Evolutionary conservation across 2,329 filamentous ascomycete genomes (phyloP), one percentile per base, ranked within the genome.

Genomic region (Pseudopyricularia javanii): DNA sequence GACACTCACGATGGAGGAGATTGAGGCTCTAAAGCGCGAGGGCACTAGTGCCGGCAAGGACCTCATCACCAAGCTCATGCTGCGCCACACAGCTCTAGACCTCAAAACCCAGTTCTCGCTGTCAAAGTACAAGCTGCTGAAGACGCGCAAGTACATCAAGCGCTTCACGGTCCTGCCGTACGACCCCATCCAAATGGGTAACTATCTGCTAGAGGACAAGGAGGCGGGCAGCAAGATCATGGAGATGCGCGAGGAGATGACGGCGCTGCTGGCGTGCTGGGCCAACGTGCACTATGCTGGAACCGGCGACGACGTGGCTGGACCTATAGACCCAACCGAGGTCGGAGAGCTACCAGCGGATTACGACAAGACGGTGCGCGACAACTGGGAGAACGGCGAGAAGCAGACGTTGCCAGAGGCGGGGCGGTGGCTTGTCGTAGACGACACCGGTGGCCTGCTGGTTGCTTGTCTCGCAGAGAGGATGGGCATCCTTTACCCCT

Each of bases 41-140:
- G 86, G 85, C 11, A 82, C 83, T 3, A 84, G 84, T 5, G 88
- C 88, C 0, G 91, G 91, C 12, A 86, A 87, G 65, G 91, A 95
- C 51, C 79, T 98, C 49, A 93, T 98, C 57, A 85, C 88, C n/a
- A 95, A 91, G 69, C 82, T 98, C 26, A 79, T 98, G 68, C 78
- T 90, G 30, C 93, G 90, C 45, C 93, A 98, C 67, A 84, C 87
- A 17, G 87, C 85, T 1, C 77, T 98, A 45, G 90, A 95, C 59
- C 86, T 97, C 70, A 98, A 98, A 75, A 97, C 93, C 0, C 78
- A 83, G 0, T 98, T 94, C 63, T 94, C 90, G 2, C 74, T 96
- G 54, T 91, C 91, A 45, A 98, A 98, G 68, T 98, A 98, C 69
- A 95, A 93, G 62, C 73, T 97, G 17, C 76, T 95, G 47, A 98